phyloP scores from a whole-genome alignment of 306 rosid species.

The Vigna angularis region DNA sequence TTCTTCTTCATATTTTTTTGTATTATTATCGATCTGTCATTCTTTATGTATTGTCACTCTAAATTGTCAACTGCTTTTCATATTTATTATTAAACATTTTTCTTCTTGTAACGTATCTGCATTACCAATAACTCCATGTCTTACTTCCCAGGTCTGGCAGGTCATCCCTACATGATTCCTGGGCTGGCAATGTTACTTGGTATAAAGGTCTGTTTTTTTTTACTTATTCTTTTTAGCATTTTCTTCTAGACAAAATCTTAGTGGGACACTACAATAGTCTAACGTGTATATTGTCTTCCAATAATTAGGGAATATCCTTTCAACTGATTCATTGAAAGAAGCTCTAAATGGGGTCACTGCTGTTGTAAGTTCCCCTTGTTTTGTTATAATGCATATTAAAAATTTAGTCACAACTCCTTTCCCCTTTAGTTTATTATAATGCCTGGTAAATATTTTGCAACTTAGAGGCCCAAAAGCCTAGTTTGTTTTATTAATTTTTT shows the following conservation, averaged over 20 bases:
- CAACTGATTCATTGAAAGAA: conserved; percentile 80
- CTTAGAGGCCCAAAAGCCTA: conserved; percentile 11
- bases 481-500: neutral
- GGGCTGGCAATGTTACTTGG: conserved; percentile 81
- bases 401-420: conserved; percentile 52
- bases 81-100: conserved; percentile 19
- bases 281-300: conserved; percentile 32
- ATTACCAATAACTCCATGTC: conserved; percentile 26
- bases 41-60: neutral
- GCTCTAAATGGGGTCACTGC: conserved; percentile 87
- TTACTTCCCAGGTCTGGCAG: conserved; percentile 78
- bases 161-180: conserved; percentile 78
- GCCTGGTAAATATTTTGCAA: conserved; percentile 14
- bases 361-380: conserved; percentile 68
- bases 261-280: conserved; percentile 36
- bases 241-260: conserved; percentile 31
- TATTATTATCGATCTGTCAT: neutral
- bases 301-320: conserved; percentile 84
- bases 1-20: neutral
- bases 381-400: conserved; percentile 9
- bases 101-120: conserved; percentile 11
- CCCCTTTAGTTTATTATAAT: conserved; percentile 34
- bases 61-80: neutral
- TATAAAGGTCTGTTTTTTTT: conserved; percentile 66
- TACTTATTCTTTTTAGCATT: neutral